Percentiles rank a stretch among this genome's conserved stretches.
phyloP scores from a whole-genome alignment of 2,329 filamentous ascomycete genomes.

The Fonsecaea pugnacius region DNA sequence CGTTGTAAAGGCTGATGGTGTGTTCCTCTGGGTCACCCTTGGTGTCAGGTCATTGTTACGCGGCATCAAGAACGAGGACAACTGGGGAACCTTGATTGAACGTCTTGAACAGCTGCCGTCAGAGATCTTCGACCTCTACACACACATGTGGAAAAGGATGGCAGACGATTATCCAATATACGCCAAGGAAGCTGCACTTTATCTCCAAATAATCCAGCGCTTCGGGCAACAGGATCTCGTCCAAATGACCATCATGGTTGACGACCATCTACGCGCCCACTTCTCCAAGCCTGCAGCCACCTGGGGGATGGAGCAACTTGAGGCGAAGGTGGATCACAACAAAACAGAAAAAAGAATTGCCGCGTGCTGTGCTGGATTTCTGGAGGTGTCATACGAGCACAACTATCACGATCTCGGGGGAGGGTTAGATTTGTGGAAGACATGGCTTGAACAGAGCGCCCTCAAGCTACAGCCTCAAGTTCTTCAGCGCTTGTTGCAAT shows the following conservation, averaged over 20 bases:
- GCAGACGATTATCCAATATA: conserved; percentile 6
- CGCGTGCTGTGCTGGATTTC: not conserved
- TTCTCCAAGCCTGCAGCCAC: not conserved
- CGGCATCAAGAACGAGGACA: conserved; percentile 9
- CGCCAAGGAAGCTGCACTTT: conserved; percentile 12
- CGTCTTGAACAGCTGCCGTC: conserved; percentile 10
- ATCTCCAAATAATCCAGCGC: not conserved
- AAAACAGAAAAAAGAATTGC: not conserved
- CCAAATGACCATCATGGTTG: not conserved
- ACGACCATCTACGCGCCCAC: not conserved
- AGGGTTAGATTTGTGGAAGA: not conserved
- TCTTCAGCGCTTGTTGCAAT: not conserved
- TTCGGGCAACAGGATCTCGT: not conserved
- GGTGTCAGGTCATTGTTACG: conserved; percentile 5
- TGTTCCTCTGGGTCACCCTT: conserved; percentile 16
- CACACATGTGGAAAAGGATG: conserved; percentile 17
- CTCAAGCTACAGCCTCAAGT: not conserved
- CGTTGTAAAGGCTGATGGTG: conserved; percentile 6
- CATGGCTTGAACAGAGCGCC: not conserved
- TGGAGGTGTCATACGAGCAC: not conserved
- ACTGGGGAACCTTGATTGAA: not conserved
- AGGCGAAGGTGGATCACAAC: not conserved
- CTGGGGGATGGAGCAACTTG: not conserved
- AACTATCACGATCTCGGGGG: not conserved
- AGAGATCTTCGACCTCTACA: conserved; percentile 6